Evolutionary conservation across 306 rosid species (phyloP), one percentile per base, ranked within the genome.

Genomic region (Fragaria nilgerrensis): DNA sequence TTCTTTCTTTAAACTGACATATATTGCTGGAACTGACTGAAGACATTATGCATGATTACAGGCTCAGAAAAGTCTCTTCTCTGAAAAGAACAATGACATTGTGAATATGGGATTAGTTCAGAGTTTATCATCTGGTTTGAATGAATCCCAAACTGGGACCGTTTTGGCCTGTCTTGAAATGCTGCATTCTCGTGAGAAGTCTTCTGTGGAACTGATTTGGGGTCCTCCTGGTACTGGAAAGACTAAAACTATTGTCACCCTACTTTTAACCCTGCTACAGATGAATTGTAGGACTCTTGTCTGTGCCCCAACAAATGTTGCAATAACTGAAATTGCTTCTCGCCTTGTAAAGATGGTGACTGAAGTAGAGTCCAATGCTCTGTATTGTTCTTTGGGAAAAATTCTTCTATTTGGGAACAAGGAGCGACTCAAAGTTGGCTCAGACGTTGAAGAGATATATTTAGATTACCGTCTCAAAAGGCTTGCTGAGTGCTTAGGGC

Each of bases 151-250:
- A 76, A 43, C 12, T 16, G n/a, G 82, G 68, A 88, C 96, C n/a
- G 80, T 90, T 70, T 16, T 56, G 71, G 76, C 88, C 19, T 89
- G 94, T 68, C 84, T 90, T 74, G 73, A 68, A 72, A 86, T 82
- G 76, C 9, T 59, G 19, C 77, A 11, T 5, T 76, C 86, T 77
- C 25, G 68, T 75, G 79, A 80, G 41, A 81, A 79, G 22, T 53
- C 87, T 66, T 11, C 79, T 1, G 81, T 89, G 61, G 85, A 93
- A 64, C 98, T 89, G 56, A 85, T 93, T 50, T 88, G 96, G 92
- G 98, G 98, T 34, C 98, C 98, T 3, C 96, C 98, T 4, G 94
- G 98, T 75, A 93, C 98, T 0, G 98, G 98, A 5, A 93, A 93
- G 77, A 93, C 98, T 2, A 90, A 86, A 82, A 86, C 93, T 50